A percentile compares a stretch with the other conserved stretches of the same genome.
These are phyloP conservation scores for Saprolegnia parasitica DNA, from an alignment of 352 stramenopile species.

Conservation along the genomic window DNA sequence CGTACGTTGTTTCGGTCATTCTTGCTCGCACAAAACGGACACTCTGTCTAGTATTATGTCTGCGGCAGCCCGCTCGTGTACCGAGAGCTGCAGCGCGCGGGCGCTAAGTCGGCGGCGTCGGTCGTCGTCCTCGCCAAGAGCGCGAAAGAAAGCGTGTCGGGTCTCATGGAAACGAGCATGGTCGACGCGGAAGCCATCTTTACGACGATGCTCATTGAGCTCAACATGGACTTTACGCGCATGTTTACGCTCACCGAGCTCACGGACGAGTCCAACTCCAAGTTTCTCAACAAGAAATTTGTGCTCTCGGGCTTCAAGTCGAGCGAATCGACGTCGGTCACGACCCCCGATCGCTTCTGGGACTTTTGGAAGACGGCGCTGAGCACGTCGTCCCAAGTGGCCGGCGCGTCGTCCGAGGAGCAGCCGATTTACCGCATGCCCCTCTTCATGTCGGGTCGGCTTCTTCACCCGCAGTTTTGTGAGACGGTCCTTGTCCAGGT, in stretches of 20 bases:
- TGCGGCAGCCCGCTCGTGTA: conserved; percentile 73
- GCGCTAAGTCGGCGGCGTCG: conserved; percentile 65
- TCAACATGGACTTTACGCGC: conserved; percentile 82
- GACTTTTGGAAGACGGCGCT: conserved; percentile 50
- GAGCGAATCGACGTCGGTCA: conserved; percentile 27
- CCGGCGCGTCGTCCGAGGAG: conserved; percentile 43
- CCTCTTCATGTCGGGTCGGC: conserved; percentile 77
- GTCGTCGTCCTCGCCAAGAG: conserved; percentile 81
- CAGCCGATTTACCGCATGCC: conserved; percentile 76
- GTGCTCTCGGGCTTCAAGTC: conserved; percentile 39
- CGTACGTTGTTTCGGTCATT: conserved; percentile 37
- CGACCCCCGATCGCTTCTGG: conserved; percentile 33
- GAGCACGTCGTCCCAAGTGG: conserved; percentile 55
- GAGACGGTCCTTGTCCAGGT: conserved; percentile 84
- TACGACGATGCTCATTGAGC: conserved; percentile 76
- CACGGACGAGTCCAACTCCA: conserved; percentile 79
- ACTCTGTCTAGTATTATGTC: conserved; percentile 60
- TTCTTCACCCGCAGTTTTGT: conserved; percentile 75
- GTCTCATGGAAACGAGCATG: conserved; percentile 55
- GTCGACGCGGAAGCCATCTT: conserved; percentile 81
- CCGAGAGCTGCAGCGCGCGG: conserved; percentile 67
- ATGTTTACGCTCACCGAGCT: conserved; percentile 85
- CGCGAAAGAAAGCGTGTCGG: conserved; percentile 36
- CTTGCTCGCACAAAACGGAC: conserved; percentile 1
- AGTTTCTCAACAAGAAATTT: conserved; percentile 78